Base-by-base conservation (phyloP, 176 grass and related monocot genomes). In the Luzula sylvatica region DNA sequence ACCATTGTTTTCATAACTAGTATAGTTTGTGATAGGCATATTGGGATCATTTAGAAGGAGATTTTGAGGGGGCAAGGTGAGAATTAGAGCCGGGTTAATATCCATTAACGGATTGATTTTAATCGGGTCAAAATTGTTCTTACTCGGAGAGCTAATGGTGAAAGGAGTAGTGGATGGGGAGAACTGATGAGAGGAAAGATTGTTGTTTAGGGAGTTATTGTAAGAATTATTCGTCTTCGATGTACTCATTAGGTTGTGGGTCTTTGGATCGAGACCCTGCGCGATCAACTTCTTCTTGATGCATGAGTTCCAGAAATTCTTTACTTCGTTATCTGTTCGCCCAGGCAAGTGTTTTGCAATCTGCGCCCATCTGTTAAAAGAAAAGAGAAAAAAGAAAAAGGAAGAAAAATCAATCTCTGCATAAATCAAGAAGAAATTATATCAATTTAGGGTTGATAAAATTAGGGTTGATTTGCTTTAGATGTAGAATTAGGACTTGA, bases 241-340 rank as follows among this genome's bases (percentile, higher is more conserved):
- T 3, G 81, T 67, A 9, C 78, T 85, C 42, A 98, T 83, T 16
- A 99, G 78, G 72, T 99, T 99, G 65, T 99, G 93, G 9, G 93
- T 99, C 77, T 72, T 90, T 20, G 93, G 93, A 54, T 99, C 93
- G 46, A 99, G 72, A 9, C 93, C 93, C 38, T 99, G 93, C 15
- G 93, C 93, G 28, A 99, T 79, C 58, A 99, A 65, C 72, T 99
- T 99, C 78, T 99, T 99, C 86, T 92, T 99, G 71, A 99, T 83
- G 78, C 86, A 99, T n/a, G 93, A 92, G 52, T 99, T 99, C 93
- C 93, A 99, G 27, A 99, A 99, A 58, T 99, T 99, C 75, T 99
- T 99, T n/a, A 99, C 93, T 72, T 99, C 93, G 65, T 99, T 99
- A 65, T 99, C 93, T 28, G 93, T 99, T 55, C 93, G 79, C 20